Conservation (phyloP, 2,329 filamentous ascomycete genomes). For the Paracoccidioides lutzii region DNA sequence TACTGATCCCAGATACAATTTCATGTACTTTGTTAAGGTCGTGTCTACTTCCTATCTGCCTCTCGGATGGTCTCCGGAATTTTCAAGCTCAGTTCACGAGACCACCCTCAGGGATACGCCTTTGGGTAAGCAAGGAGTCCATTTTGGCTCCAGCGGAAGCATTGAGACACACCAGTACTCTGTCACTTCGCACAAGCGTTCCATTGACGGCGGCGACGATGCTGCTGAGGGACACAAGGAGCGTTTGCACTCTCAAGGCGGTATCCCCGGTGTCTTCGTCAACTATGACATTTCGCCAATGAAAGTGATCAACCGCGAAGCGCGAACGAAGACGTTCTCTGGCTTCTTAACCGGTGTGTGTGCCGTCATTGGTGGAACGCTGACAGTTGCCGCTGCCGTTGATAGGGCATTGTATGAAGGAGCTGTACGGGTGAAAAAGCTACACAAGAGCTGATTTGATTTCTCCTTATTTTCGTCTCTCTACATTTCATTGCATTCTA, state of each 20-base stretch:
- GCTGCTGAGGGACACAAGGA: conserved; percentile 81
- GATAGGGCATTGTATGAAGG: conserved; percentile 90
- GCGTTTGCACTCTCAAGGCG: conserved; percentile 74
- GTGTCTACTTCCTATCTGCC: conserved; percentile 92
- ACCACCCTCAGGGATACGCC: conserved; percentile 42
- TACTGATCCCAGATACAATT: conserved; percentile 77
- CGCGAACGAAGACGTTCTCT: conserved; percentile 74
- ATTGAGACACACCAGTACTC: conserved; percentile 98
- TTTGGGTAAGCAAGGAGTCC: conserved; percentile 57
- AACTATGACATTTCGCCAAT: conserved; percentile 98
- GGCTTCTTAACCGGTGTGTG: conserved; percentile 90
- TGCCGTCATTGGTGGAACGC: conserved; percentile 82
- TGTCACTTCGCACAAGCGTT: conserved; percentile 91
- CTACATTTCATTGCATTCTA: neutral
- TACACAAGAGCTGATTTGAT: conserved; percentile 46
- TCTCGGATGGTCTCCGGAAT: conserved; percentile 66
- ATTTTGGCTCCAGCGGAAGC: conserved; percentile 56
- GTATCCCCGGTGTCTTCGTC: conserved; percentile 97
- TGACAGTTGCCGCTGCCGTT: conserved; percentile 88
- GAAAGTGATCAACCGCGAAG: conserved; percentile 98
- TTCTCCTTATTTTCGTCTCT: neutral
- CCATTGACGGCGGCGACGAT: conserved; percentile 70
- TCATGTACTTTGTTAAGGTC: conserved; percentile 99
- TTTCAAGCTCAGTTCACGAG: conserved; percentile 25
- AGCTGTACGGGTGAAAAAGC: conserved; percentile 69